Conservation (phyloP, 2,329 filamentous ascomycete genomes). For the Neopestalotiopsis sp. region DNA sequence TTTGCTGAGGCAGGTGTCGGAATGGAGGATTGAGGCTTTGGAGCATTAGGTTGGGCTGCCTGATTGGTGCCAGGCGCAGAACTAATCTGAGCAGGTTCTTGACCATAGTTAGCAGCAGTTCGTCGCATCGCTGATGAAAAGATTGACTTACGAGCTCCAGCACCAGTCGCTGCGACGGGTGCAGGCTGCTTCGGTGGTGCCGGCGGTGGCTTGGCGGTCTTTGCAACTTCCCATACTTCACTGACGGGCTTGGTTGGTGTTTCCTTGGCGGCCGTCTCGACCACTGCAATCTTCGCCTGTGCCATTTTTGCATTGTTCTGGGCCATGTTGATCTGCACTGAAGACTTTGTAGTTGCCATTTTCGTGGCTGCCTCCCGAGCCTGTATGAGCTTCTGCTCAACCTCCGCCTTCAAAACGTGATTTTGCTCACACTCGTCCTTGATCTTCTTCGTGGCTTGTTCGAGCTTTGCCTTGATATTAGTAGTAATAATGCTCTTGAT, state of each 20-base stretch:
- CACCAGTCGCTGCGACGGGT: slow-evolving; percentile 19
- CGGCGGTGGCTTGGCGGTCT: slow-evolving; percentile 62
- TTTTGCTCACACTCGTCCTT: slow-evolving; percentile 56
- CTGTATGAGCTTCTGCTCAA: slow-evolving; percentile 57
- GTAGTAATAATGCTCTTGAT: slow-evolving; percentile 63
- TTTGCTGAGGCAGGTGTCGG: slow-evolving; percentile 5
- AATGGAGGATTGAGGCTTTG: slow-evolving; percentile 24
- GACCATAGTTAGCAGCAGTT: slow-evolving; percentile 21
- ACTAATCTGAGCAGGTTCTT: slow-evolving; percentile 23
- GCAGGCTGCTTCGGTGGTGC: slow-evolving; percentile 30
- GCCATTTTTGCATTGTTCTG: slow-evolving; percentile 71
- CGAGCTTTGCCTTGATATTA: slow-evolving; percentile 74
- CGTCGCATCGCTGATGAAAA: not conserved
- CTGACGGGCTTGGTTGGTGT: slow-evolving; percentile 83
- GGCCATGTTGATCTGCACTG: slow-evolving; percentile 78
- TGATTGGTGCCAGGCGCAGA: slow-evolving; percentile 20
- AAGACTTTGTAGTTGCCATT: slow-evolving; percentile 76
- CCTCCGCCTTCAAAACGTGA: slow-evolving; percentile 50
- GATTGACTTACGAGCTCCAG: slow-evolving; percentile 17
- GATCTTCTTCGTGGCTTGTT: slow-evolving; percentile 66
- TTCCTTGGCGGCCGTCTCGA: slow-evolving; percentile 82
- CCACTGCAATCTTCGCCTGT: slow-evolving; percentile 75
- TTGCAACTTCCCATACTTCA: slow-evolving; percentile 87
- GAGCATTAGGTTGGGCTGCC: slow-evolving; percentile 21
- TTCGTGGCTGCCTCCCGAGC: slow-evolving; percentile 70